These are phyloP conservation scores for Tolypocladium amazonense DNA, from an alignment of 2,329 filamentous ascomycete species.

Conservation along the genomic window DNA sequence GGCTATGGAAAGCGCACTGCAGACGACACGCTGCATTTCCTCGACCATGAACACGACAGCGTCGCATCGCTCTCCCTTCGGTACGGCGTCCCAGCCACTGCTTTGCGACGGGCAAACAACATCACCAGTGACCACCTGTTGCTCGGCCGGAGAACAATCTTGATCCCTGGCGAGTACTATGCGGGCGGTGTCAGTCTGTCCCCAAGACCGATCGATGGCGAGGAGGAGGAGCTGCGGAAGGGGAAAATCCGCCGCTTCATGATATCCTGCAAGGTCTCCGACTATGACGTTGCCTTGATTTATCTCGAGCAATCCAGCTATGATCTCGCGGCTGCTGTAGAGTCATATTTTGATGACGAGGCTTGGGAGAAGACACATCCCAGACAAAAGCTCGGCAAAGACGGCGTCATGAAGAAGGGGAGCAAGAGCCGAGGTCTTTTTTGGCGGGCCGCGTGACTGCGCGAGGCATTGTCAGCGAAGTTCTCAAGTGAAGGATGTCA, in stretches of 20 bases:
- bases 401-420: slow-evolving; percentile 15
- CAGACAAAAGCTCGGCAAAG: slow-evolving; percentile 9
- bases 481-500: slow-evolving; percentile 12
- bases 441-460: slow-evolving; percentile 16
- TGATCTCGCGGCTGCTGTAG: slow-evolving; percentile 53
- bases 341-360: slow-evolving; percentile 59
- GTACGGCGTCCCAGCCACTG: slow-evolving; percentile 56
- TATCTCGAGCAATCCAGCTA: slow-evolving; percentile 64
- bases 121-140: slow-evolving; percentile 63
- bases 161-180: slow-evolving; percentile 64
- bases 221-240: slow-evolving; percentile 64
- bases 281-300: slow-evolving; percentile 65
- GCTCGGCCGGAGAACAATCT: slow-evolving; percentile 53
- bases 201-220: slow-evolving; percentile 60
- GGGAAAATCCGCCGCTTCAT: slow-evolving; percentile 65
- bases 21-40: slow-evolving; percentile 65
- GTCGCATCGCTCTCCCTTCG: slow-evolving; percentile 58
- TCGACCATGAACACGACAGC: slow-evolving; percentile 59
- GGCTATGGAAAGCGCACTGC: slow-evolving; percentile 24
- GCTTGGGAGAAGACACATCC: slow-evolving; percentile 64
- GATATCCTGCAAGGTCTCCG: slow-evolving; percentile 65
- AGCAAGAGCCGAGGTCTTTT: slow-evolving; percentile 19
- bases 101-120: slow-evolving; percentile 56
- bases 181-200: slow-evolving; percentile 57
- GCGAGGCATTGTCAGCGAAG: background rate